These are phyloP conservation scores for Vigna angularis DNA, from an alignment of 306 rosid genomes.

Conservation along the genomic window DNA sequence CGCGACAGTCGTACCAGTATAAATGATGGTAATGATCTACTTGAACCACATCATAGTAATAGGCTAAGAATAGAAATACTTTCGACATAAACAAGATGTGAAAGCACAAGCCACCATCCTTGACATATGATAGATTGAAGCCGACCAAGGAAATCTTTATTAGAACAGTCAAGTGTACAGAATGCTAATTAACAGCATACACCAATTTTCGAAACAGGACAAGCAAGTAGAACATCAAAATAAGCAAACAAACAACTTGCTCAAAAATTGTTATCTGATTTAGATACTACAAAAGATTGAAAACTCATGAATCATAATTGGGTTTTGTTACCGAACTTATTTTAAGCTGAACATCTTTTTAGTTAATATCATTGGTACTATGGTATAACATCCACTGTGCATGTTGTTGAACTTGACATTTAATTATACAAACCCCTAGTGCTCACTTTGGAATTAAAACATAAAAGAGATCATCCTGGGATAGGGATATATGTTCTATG, in stretches of 20 bases:
- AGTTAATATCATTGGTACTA: constrained; percentile 9
- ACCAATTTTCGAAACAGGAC: background rate
- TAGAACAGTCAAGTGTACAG: background rate
- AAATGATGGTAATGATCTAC: background rate
- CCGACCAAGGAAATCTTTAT: background rate
- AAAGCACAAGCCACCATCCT: constrained; percentile 21
- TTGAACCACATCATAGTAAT: background rate
- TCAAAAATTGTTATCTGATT: constrained; percentile 3
- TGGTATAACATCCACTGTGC: background rate
- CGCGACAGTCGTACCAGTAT: no score
- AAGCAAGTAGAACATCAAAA: background rate
- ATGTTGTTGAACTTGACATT: background rate
- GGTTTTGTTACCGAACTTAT: background rate
- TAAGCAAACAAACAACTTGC: background rate
- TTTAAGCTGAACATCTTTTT: constrained; percentile 5
- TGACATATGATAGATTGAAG: background rate
- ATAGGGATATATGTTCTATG: background rate
- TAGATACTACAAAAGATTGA: no score
- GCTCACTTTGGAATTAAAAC: background rate
- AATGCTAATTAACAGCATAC: background rate
- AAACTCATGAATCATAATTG: constrained; percentile 21
- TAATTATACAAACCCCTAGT: background rate
- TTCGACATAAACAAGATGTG: background rate
- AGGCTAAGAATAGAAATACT: constrained; percentile 12
- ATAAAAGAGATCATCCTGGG: background rate